phyloP scores from a whole-genome alignment of 148 eudicot genomes.

The Vaccinium darrowii region DNA sequence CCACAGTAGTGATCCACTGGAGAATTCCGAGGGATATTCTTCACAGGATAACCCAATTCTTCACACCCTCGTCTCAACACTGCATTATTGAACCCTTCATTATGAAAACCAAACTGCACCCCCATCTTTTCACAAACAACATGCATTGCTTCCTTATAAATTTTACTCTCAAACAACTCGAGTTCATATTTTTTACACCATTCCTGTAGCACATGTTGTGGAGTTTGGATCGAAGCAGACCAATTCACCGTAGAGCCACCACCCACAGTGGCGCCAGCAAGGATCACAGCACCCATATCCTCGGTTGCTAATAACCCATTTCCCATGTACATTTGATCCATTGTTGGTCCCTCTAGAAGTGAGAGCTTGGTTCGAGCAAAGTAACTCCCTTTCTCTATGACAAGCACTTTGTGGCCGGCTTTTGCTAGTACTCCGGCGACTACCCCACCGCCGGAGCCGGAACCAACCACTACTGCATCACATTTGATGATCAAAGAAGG shows the following conservation, averaged over 20 bases:
- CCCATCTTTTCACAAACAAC: conserved; percentile 64
- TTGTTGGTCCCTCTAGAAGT: conserved; percentile 57
- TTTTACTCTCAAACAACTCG: conserved; percentile 46
- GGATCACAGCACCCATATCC: conserved; percentile 39
- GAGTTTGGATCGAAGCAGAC: conserved; percentile 71
- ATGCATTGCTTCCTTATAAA: conserved; percentile 53
- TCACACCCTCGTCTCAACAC: conserved; percentile 65
- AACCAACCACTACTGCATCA: conserved; percentile 70
- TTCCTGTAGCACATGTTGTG: conserved; percentile 49
- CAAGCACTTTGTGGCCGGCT: conserved; percentile 75
- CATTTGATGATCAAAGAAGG: conserved; percentile 50
- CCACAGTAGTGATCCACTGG: conserved; percentile 67
- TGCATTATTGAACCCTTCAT: conserved; percentile 65
- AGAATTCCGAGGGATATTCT: conserved; percentile 52
- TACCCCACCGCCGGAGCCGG: conserved; percentile 79
- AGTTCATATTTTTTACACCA: conserved; percentile 47
- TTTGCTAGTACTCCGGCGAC: conserved; percentile 65
- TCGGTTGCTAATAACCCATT: conserved; percentile 50
- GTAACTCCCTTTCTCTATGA: conserved; percentile 68
- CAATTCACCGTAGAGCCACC: conserved; percentile 78
- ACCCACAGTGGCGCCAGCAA: conserved; percentile 77
- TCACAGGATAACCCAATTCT: conserved; percentile 57
- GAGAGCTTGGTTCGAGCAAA: conserved; percentile 51
- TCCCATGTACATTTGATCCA: conserved; percentile 69
- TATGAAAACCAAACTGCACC: conserved; percentile 51